These are phyloP conservation scores for Citrullus mucosospermus DNA, from an alignment of 306 rosid species.

Conservation along the genomic window DNA sequence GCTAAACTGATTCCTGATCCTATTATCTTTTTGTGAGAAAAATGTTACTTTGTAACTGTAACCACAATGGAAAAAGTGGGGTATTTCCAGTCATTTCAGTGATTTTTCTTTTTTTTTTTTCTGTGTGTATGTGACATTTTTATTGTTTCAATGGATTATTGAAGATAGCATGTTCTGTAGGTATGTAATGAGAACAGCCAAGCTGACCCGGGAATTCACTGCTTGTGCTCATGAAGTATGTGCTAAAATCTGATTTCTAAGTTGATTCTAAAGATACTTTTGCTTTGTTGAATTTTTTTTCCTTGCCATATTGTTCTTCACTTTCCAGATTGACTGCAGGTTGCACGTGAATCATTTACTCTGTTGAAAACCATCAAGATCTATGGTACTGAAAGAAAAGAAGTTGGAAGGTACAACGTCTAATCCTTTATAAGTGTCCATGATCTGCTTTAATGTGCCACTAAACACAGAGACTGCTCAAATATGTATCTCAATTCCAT, in stretches of 20 bases:
- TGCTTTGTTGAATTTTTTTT: neutral
- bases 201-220: conserved; percentile 52
- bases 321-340: conserved; percentile 25
- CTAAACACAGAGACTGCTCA: neutral
- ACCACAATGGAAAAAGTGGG: neutral
- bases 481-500: neutral
- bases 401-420: conserved; percentile 37
- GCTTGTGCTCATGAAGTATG: conserved; percentile 63
- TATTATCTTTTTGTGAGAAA: neutral
- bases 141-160: conserved; percentile 16
- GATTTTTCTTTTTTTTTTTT: neutral
- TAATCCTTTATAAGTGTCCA: conserved; percentile 6
- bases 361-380: conserved; percentile 40
- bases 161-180: conserved; percentile 17
- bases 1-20: neutral
- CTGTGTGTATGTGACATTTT: neutral
- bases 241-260: conserved; percentile 7
- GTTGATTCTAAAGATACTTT: conserved; percentile 8
- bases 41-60: neutral
- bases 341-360: conserved; percentile 55
- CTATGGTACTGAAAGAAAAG: conserved; percentile 39
- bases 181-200: conserved; percentile 54
- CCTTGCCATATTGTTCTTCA: neutral
- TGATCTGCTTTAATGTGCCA: neutral
- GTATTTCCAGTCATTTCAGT: neutral